These are phyloP conservation scores for Rhododendron vialii DNA, from an alignment of 148 eudicot species.

Conservation along the genomic window DNA sequence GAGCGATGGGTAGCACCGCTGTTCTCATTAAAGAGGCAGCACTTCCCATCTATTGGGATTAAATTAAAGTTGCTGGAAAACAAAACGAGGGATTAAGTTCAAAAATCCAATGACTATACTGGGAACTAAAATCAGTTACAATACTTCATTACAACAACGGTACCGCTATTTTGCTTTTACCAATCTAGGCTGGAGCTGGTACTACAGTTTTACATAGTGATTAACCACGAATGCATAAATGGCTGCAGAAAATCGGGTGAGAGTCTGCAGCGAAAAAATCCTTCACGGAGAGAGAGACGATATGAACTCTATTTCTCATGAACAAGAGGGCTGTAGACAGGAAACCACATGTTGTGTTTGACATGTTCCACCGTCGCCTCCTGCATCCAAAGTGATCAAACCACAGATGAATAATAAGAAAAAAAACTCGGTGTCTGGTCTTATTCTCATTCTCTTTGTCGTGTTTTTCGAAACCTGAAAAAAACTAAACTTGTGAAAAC, in stretches of 20 bases:
- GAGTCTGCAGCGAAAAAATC: background rate
- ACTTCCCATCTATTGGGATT: background rate
- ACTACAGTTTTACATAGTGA: background rate
- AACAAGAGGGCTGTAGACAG: conserved; percentile 84
- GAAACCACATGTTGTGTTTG: conserved; percentile 85
- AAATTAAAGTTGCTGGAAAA: background rate
- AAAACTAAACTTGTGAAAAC: background rate
- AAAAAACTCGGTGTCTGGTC: background rate
- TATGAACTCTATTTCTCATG: conserved; percentile 56
- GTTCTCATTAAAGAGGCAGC: background rate
- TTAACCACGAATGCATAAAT: background rate
- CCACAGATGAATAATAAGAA: background rate
- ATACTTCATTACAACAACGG: background rate
- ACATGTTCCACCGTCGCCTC: conserved; percentile 64
- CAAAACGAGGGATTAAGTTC: background rate
- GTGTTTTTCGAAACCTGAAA: background rate
- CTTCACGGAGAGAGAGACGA: background rate
- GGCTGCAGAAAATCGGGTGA: background rate
- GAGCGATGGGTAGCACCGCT: no score
- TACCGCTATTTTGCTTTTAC: background rate
- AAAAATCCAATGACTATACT: background rate
- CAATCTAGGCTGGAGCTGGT: background rate
- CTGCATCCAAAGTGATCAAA: conserved; percentile 38
- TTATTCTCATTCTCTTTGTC: background rate
- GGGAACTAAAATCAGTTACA: background rate